A percentile compares a stretch with the other conserved stretches of the same genome.
Conservation (phyloP, 2,329 filamentous ascomycete species). For the Aspergillus sp. region DNA sequence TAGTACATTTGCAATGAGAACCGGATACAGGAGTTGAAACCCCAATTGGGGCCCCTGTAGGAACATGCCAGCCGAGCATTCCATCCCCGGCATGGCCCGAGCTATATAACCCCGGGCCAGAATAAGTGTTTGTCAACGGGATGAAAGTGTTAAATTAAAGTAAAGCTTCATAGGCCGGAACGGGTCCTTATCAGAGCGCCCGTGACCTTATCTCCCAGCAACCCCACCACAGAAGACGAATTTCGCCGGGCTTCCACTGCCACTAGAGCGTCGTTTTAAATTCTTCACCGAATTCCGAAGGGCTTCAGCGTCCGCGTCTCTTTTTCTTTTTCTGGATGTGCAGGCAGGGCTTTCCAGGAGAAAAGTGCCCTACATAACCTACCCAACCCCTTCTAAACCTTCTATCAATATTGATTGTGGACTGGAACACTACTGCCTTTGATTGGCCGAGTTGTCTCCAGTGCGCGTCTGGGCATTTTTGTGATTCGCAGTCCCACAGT, state of each 20-base stretch:
- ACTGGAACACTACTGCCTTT: background rate
- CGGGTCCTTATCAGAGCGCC: slow-evolving; percentile 15
- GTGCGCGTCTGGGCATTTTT: slow-evolving; percentile 5
- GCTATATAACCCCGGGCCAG: background rate
- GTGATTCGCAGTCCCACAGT: slow-evolving; percentile 17
- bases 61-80: background rate
- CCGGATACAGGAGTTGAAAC: background rate
- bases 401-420: background rate
- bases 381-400: background rate
- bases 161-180: slow-evolving; percentile 13
- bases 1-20: background rate
- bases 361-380: background rate
- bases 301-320: background rate
- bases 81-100: background rate
- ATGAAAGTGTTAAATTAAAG: background rate
- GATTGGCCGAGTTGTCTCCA: slow-evolving; percentile 14
- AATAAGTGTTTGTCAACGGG: background rate
- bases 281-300: slow-evolving; percentile 7
- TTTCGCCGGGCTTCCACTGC: slow-evolving; percentile 16
- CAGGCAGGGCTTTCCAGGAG: background rate
- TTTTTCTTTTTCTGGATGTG: slow-evolving; percentile 4
- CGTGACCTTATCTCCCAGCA: slow-evolving; percentile 14
- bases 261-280: slow-evolving; percentile 8
- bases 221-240: slow-evolving; percentile 16
- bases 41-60: background rate